Evolutionary conservation across 495 filamentous ascomycete genomes (phyloP).

Genomic region (Neurospora intermedia): DNA sequence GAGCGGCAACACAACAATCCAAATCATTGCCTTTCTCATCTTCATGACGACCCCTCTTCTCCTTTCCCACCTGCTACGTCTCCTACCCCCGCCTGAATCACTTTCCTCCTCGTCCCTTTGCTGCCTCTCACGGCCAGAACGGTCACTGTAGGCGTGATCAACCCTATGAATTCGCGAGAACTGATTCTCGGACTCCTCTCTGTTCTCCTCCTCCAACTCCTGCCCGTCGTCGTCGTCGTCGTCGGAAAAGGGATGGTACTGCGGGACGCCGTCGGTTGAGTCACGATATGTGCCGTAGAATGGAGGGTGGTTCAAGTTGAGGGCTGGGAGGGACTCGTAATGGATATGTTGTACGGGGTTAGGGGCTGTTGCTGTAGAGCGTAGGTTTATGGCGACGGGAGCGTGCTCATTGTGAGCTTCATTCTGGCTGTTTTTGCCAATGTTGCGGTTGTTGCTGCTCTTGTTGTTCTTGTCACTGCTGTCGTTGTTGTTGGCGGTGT

Average conservation of each 20-base stretch:
- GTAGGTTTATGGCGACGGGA: neutral
- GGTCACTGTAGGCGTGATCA: neutral
- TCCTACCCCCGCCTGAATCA: neutral
- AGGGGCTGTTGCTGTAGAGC: neutral
- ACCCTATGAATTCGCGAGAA: neutral
- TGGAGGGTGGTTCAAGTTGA: neutral
- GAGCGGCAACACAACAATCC: neutral
- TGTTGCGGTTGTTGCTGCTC: neutral
- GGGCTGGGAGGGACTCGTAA: neutral
- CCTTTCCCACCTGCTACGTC: neutral
- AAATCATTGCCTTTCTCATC: neutral
- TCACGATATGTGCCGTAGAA: neutral
- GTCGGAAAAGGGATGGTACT: neutral
- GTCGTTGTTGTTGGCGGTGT: neutral
- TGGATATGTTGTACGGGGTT: neutral
- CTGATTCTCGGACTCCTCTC: neutral
- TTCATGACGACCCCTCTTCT: neutral
- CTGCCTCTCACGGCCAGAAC: neutral
- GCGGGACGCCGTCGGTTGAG: neutral
- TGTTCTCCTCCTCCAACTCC: neutral
- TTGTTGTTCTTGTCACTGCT: neutral
- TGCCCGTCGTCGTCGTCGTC: neutral
- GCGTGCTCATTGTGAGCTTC: neutral
- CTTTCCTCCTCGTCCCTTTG: neutral
- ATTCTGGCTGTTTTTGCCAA: neutral